Evolutionary conservation across 2,329 filamentous ascomycete genomes (phyloP), one percentile per base, ranked within the genome.

Genomic region (Monosporascus cannonballus): DNA sequence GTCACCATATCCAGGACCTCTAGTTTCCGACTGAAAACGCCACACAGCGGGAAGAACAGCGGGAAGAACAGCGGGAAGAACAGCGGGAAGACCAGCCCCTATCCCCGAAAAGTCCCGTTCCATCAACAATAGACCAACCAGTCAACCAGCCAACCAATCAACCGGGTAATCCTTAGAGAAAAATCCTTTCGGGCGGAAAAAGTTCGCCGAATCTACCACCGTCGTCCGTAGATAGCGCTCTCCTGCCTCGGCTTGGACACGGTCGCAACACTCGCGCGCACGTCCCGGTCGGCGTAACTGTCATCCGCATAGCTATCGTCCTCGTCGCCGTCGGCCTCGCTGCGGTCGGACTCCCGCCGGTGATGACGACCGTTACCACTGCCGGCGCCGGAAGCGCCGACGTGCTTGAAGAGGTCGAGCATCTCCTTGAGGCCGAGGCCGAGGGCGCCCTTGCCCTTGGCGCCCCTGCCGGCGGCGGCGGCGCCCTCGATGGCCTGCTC

Each of bases 371-470:
- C 11, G 17, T 17, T 17, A 8, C 38, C 3, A 5, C 38, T 7
- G 5, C 17, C 3, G n/a, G 5, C 24, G 22, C 5, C 24, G 22
- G 22, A 4, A 15, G 42, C 51, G 38, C 58, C 56, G 63, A 90
- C 86, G 30, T 85, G 84, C 57, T 83, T 84, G 75, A 99, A 99
- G 52, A 99, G 79, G 48, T 89, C 86, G 69, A 99, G 79, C 69
- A 99, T 95, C 71, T 99, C 94, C 67, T 91, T 86, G 82, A 97
- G 86, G 47, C 87, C 90, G 48, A 99, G 77, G 74, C 96, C 96
- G 67, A 89, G 83, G 17, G 85, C 81, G 51, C 75, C 82, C 55
- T 87, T 89, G 66, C 83, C 82, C 57, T 78, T 88, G 27, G 3
- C 27, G 27, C 3, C 2, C 27, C 4, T 20, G 38, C 6, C 7